Evolutionary conservation across 2,329 filamentous ascomycete genomes (phyloP).

Genomic region (Coniochaeta sp.): DNA sequence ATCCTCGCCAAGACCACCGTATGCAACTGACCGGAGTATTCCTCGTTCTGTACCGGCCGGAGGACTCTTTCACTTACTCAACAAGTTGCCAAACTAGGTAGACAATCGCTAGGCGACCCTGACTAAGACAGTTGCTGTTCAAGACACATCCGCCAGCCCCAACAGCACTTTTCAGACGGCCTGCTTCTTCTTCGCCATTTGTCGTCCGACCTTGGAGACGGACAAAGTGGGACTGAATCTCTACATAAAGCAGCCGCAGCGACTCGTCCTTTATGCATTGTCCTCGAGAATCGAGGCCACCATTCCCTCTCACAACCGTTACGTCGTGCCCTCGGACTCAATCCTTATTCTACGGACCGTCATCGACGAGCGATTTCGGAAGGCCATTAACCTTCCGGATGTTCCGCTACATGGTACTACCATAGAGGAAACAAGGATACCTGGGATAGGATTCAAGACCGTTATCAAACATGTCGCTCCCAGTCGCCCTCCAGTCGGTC

Average conservation of each 20-base stretch:
- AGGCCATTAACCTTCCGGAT: not conserved
- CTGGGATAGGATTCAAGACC: not conserved
- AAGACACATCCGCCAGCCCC: too few relatives aligned
- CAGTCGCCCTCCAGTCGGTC: constrained; percentile 62
- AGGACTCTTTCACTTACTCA: not conserved
- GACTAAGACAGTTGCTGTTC: not conserved
- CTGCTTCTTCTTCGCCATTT: not conserved
- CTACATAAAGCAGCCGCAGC: not conserved
- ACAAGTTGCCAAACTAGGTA: not conserved
- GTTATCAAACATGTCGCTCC: constrained; percentile 37
- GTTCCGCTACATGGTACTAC: not conserved
- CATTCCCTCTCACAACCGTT: not conserved
- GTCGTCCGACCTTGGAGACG: not conserved
- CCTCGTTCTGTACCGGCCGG: not conserved
- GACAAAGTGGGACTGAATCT: not conserved
- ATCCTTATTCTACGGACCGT: not conserved
- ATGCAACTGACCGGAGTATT: not conserved
- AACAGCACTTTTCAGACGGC: not conserved
- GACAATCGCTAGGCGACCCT: not conserved
- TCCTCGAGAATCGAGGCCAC: not conserved
- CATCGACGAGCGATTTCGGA: not conserved
- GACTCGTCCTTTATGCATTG: not conserved
- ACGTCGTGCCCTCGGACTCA: not conserved
- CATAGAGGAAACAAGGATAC: not conserved
- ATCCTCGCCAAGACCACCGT: not conserved